Base-by-base conservation (phyloP, 2,329 filamentous ascomycete species). In the Aspergillus ochraceus region DNA sequence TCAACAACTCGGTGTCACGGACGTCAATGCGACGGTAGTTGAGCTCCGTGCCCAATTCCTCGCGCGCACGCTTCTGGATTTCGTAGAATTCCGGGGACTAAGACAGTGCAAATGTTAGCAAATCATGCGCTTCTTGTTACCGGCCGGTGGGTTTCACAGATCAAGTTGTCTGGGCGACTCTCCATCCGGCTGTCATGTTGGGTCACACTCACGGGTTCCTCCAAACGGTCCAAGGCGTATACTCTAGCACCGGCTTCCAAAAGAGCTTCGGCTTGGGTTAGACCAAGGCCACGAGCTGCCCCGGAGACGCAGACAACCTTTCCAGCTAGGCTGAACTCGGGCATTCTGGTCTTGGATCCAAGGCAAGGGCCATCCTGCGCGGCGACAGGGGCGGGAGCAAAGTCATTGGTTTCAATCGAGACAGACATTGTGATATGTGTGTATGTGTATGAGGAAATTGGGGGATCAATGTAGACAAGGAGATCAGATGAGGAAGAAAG, bases 21-120 rank as follows among this genome's bases (percentile, higher is more conserved):
- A 96, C 91, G 71, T 97, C 92, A 60, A 93, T 86, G 65, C 88
- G 86, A 70, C 89, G 87, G 80, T 96, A 96, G 55, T 87, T 82
- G 49, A 95, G 76, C 52, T 83, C 84, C 1, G 87, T 88, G 65
- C 83, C 85, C n/a, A 92, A 81, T 70, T 89, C 85, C 50, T 83
- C 78, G 36, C 79, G 78, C 45, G 90, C 89, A 54, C 86, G 83
- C 63, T 84, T 79, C 54, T 89, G 87, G 57, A 93, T 82, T 45
- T 79, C 77, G 59, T 83, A 83, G 74, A 93, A 95, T 59, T 87
- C 84, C 1, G 83, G 71, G 26, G 83, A 83, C 70, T 76, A 55
- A 52, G 17, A 58, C 8, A 20, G 3, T 22, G 29, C 22, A 22
- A 49, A 42, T 61, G 46, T 50, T 26, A 52, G 17, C 32, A 42